A percentile compares a stretch with the other conserved stretches of the same genome.
Evolutionary conservation across 108 stramenopile species (phyloP).

Genomic region (Pseudonitzschia multiseries): DNA sequence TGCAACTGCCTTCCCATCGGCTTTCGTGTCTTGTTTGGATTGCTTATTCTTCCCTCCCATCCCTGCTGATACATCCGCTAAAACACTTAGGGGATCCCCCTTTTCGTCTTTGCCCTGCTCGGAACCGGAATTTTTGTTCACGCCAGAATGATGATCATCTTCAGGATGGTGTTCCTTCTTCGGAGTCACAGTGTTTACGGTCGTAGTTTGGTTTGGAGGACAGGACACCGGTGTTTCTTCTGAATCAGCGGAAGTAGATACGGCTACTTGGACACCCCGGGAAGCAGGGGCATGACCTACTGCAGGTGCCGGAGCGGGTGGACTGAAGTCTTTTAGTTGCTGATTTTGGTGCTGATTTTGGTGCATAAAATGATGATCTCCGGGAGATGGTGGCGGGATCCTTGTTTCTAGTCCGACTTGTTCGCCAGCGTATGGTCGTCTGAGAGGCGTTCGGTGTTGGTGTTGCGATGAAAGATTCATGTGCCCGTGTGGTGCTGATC

Average conservation of each 20-base stretch:
- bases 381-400: constrained; percentile 5
- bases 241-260: constrained; percentile 10
- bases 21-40: constrained; percentile 8
- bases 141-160: neutral
- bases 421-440: neutral
- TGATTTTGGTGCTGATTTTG: constrained; percentile 10
- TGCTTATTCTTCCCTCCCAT: constrained; percentile 31
- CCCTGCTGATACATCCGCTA: constrained; percentile 41
- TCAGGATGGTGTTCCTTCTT: neutral
- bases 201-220: neutral
- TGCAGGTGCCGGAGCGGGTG: constrained; percentile 14
- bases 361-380: neutral
- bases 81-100: constrained; percentile 39
- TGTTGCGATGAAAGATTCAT: neutral
- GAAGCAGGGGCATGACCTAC: neutral
- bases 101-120: constrained; percentile 21
- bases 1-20: neutral
- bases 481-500: neutral
- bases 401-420: constrained; percentile 6
- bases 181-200: neutral
- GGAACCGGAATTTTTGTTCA: neutral
- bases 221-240: neutral
- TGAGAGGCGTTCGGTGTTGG: neutral
- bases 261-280: constrained; percentile 4
- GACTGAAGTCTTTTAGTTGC: constrained; percentile 17